Evolutionary conservation across 305 asterid species (phyloP), one percentile per base, ranked within the genome.

Genomic region (Ilex paraguariensis): DNA sequence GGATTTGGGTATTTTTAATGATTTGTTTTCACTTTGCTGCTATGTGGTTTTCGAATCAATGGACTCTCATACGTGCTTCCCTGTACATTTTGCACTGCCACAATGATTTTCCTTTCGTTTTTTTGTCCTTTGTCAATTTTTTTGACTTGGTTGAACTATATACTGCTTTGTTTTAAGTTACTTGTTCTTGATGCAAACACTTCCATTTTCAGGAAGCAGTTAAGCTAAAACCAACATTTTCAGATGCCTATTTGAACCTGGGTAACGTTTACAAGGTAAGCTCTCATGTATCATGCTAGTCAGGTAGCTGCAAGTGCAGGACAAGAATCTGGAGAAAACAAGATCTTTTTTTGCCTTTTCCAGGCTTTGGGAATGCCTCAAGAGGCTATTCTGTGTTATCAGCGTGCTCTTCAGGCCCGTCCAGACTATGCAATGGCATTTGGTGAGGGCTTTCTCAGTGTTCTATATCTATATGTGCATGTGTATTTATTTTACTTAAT

Each of bases 221-320:
- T 72, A 93, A 87, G 82, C 80, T 93, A 74, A 93, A 93, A 84
- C 99, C 99, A 15, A 82, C 79, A 78, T 90, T 93, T 76, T 75
- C 95, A 10, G 97, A 93, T 70, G 97, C 95, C 61, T 88, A 81
- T 77, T 78, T 93, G 81, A 93, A 93, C 75, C 77, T 93, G 80
- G 99, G 97, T 73, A 93, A 88, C 73, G 96, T 88, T 67, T 90
- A 93, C 83, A 93, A 93, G 99, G 99, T 93, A 79, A 76, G 85
- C 66, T 71, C 51, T 78, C 64, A 60, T 70, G 70, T 79, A 56
- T 77, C 66, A 69, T 83, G 68, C 81, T 81, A 70, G 62, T 76
- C 72, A 46, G 79, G 70, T 79, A 67, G 86, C 79, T 81, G 82
- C 78, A 66, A 72, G 72, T 71, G 66, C 77, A 61, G 73, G 87